Percentiles rank a stretch among this genome's conserved stretches.
These are phyloP conservation scores for Friedmanniomyces endolithicus DNA, from an alignment of 495 filamentous ascomycete species.

Conservation along the genomic window DNA sequence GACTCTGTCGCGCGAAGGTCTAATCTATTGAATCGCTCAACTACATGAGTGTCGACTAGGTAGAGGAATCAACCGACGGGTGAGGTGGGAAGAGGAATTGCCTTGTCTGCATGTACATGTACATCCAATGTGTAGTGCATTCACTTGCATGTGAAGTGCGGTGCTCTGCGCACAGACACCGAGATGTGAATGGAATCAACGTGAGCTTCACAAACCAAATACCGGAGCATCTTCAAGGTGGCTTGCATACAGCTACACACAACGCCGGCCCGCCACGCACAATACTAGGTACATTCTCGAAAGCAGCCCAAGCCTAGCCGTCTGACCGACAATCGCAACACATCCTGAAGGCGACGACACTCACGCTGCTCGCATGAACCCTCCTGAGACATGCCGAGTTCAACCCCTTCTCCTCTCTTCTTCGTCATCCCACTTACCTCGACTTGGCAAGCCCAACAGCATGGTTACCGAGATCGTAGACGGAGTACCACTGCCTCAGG, in stretches of 20 bases:
- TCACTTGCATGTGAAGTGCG: neutral
- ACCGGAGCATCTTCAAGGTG: too few species aligned
- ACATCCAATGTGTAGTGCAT: too few species aligned
- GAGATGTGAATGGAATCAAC: neutral
- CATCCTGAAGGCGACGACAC: neutral
- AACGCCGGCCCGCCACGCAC: neutral
- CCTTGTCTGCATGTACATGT: too few species aligned
- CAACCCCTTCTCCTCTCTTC: neutral
- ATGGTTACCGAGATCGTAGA: constrained; percentile 81
- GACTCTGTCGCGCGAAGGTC: neutral
- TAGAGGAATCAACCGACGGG: too few species aligned
- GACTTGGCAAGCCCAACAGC: constrained; percentile 79
- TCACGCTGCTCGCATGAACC: neutral
- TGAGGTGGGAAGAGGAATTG: too few species aligned
- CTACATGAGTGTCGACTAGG: too few species aligned
- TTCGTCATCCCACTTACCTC: neutral
- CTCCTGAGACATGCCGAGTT: neutral
- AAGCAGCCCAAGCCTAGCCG: neutral
- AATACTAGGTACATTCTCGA: constrained; percentile 4
- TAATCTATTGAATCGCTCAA: too few species aligned
- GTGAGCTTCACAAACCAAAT: neutral
- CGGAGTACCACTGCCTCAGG: constrained; percentile 92
- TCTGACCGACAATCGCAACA: neutral
- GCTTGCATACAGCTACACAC: neutral
- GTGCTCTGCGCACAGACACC: neutral